Conservation (phyloP, 495 filamentous ascomycete genomes). For the Darksidea phi region DNA sequence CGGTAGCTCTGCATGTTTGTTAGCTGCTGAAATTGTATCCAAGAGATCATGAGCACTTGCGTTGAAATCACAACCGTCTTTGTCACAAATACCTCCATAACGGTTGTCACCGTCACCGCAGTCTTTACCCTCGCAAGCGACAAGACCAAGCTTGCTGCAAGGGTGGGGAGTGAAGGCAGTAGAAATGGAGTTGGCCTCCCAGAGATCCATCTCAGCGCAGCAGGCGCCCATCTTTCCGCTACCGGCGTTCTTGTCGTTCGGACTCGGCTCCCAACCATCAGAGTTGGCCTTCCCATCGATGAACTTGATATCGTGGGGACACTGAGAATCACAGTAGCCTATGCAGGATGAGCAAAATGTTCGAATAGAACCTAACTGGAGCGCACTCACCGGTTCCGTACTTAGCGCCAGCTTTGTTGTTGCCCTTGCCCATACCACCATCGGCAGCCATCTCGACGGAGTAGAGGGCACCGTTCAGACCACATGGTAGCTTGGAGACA, state of each 20-base stretch:
- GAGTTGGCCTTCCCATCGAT: slow-evolving; percentile 55
- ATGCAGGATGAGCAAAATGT: background rate
- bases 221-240: slow-evolving; percentile 49
- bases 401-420: slow-evolving; percentile 60
- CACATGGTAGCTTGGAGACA: slow-evolving; percentile 61
- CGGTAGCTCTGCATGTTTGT: slow-evolving; percentile 46
- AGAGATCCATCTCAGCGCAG: slow-evolving; percentile 41
- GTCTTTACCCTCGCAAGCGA: slow-evolving; percentile 28
- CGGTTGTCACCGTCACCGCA: slow-evolving; percentile 45
- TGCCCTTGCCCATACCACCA: slow-evolving; percentile 53
- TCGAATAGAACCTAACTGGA: background rate
- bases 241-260: slow-evolving; percentile 61
- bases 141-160: slow-evolving; percentile 36
- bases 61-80: slow-evolving; percentile 66
- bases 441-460: slow-evolving; percentile 61
- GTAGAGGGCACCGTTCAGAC: slow-evolving; percentile 69
- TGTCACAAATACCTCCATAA: slow-evolving; percentile 60
- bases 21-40: background rate
- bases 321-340: slow-evolving; percentile 71
- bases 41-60: slow-evolving; percentile 30
- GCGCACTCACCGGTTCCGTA: slow-evolving; percentile 58
- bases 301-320: slow-evolving; percentile 53
- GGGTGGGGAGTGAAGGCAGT: slow-evolving; percentile 44
- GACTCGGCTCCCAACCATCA: slow-evolving; percentile 60
- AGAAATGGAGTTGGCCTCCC: slow-evolving; percentile 40